A percentile compares a stretch with the other conserved stretches of the same genome.
Evolutionary conservation across 2,329 filamentous ascomycete species (phyloP).

Genomic region (Colletotrichum sp.): DNA sequence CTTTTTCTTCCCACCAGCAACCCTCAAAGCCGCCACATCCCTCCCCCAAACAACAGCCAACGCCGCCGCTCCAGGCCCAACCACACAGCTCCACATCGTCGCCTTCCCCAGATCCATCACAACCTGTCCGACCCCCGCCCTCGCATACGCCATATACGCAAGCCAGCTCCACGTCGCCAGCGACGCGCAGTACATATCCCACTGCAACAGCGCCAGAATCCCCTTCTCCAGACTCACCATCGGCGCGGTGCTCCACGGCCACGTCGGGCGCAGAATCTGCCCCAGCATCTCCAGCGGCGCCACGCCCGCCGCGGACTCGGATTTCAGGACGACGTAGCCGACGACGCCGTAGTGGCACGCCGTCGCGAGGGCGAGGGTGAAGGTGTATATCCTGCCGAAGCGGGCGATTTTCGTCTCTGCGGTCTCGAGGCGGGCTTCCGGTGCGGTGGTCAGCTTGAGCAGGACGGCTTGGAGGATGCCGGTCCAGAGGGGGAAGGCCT

Average conservation of each 20-base stretch:
- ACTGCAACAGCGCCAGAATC: slow-evolving; percentile 22
- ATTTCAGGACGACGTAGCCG: neutral
- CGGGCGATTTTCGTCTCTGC: neutral
- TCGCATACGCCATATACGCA: slow-evolving; percentile 13
- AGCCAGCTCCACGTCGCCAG: slow-evolving; percentile 11
- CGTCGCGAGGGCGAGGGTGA: neutral
- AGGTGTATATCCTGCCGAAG: slow-evolving; percentile 14
- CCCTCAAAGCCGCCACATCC: slow-evolving; percentile 8
- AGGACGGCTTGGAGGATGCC: slow-evolving; percentile 12
- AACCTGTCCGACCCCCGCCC: neutral
- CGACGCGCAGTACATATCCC: slow-evolving; percentile 26
- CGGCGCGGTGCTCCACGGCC: neutral
- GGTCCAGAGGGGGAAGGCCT: slow-evolving; percentile 26
- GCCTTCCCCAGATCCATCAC: neutral
- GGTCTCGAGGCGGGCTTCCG: neutral
- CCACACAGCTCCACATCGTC: neutral
- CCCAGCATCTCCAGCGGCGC: neutral
- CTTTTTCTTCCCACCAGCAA: neutral
- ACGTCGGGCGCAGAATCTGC: slow-evolving; percentile 14
- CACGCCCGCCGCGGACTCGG: neutral
- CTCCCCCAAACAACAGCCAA: slow-evolving; percentile 25
- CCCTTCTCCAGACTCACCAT: slow-evolving; percentile 19
- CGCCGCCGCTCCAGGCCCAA: slow-evolving; percentile 24
- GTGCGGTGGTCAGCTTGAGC: neutral
- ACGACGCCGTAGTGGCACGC: slow-evolving; percentile 6